A percentile compares a stretch with the other conserved stretches of the same genome.
Conservation (phyloP, 2,329 filamentous ascomycete species). For the Reticulascus tulasneorum region DNA sequence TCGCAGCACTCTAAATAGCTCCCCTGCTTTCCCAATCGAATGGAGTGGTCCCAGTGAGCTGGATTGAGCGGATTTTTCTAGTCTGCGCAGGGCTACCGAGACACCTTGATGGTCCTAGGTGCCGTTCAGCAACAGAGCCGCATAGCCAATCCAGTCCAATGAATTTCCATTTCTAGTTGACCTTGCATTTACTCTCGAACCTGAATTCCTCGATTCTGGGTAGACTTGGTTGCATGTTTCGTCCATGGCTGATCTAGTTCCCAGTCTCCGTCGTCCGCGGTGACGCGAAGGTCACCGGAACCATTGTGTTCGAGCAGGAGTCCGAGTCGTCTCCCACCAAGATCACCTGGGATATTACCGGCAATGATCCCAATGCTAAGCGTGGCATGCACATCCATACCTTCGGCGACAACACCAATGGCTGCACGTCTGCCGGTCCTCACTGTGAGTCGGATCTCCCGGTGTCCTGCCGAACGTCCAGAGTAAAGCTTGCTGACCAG, state of each 20-base stretch:
- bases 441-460: constrained; percentile 67
- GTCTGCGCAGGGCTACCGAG: constrained; percentile 19
- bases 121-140: constrained; percentile 2
- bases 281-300: constrained; percentile 93
- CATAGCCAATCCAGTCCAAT: constrained; percentile 1
- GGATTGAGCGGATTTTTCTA: constrained; percentile 57
- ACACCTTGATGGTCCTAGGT: constrained; percentile 25
- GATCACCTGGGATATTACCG: constrained; percentile 87
- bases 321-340: constrained; percentile 78
- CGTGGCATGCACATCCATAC: constrained; percentile 98
- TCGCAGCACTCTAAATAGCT: constrained; percentile 17
- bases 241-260: constrained; percentile 15
- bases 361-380: constrained; percentile 91
- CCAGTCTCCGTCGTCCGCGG: constrained; percentile 94
- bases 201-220: neutral
- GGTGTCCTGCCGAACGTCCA: neutral
- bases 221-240: no score
- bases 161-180: constrained; percentile 4
- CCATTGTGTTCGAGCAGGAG: constrained; percentile 91
- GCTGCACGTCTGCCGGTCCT: constrained; percentile 95
- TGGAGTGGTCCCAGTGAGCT: constrained; percentile 37
- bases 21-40: constrained; percentile 11
- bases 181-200: neutral
- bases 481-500: constrained; percentile 1
- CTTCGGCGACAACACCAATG: constrained; percentile 99